Evolutionary conservation across 129 eudicot genomes (phyloP), one percentile per base, ranked within the genome.

Genomic region (Oenanthe sinensis): DNA sequence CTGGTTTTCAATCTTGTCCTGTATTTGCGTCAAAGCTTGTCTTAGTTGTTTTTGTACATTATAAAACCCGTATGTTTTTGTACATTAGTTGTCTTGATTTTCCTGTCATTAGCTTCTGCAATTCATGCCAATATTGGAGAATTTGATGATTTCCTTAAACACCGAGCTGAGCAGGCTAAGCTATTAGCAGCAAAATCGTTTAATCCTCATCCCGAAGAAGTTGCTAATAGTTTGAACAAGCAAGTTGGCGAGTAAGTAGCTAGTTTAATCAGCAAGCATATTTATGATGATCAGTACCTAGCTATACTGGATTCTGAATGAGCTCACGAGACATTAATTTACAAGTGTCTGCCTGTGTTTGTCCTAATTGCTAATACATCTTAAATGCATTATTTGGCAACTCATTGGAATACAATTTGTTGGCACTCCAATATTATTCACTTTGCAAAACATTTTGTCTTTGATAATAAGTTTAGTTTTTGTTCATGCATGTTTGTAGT

Each of bases 121-220:
- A 73, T 77, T 80, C 88, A 47, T 62, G 71, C 39, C 4, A 28
- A 48, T n/a, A 55, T 76, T 5, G 81, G 47, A 8, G 77, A 77
- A 44, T 48, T 78, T 36, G 90, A 88, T 72, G 52, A 78, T 62
- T 89, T 82, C 55, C 77, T 82, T 72, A 26, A 78, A 47, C 70
- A 79, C 24, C 85, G 86, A 5, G 85, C 83, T 19, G 44, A 79
- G 8, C 75, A 85, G 12, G 88, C 92, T 30, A 80, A 75, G 39
- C 74, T 28, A 65, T 30, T 30, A 1, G 84, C 82, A 46, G 24
- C 37, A 20, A 52, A 76, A 55, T 83, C 92, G 0, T 89, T 86
- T 58, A 75, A 76, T 49, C 87, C 86, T 46, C 28, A 86, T 26
- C 93, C 93, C 11, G 81, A 88, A 16, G 77, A 26, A 30, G 83